Conservation (phyloP, 345 rosid genomes). For the Reutealis trisperma region DNA sequence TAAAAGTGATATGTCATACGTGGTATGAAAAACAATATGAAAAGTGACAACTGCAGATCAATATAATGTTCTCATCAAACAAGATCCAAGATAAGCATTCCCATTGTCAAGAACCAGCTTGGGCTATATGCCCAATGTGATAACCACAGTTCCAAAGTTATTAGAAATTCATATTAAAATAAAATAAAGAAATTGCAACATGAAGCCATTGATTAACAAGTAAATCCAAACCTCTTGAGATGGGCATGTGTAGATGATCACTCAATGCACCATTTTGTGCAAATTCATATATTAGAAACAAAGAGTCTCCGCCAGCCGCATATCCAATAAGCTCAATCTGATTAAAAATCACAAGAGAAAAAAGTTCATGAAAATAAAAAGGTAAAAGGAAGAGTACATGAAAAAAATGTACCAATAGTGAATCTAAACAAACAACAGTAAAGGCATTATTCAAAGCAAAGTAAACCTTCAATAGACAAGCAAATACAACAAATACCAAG, state of each 20-base stretch:
- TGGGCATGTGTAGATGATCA: slow-evolving; percentile 33
- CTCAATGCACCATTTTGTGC: slow-evolving; percentile 41
- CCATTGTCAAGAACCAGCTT: background rate
- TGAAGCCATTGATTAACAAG: background rate
- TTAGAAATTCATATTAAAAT: background rate
- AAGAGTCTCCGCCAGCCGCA: slow-evolving; percentile 38
- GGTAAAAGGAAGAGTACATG: background rate
- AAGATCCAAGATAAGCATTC: background rate
- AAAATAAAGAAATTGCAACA: background rate
- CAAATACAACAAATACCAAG: slow-evolving; percentile 30
- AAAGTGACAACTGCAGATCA: no score
- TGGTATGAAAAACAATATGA: background rate
- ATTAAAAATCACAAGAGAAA: background rate
- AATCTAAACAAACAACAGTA: background rate
- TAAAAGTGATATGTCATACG: no score
- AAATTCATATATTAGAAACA: slow-evolving; percentile 44
- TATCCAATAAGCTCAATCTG: slow-evolving; percentile 41
- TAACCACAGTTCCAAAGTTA: background rate
- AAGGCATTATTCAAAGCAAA: background rate
- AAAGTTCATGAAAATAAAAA: background rate
- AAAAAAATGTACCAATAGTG: background rate
- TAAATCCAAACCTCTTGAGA: slow-evolving; percentile 18
- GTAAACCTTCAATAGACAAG: background rate
- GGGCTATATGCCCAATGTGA: background rate
- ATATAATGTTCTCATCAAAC: background rate